Conservation (phyloP, 345 rosid species). For the Populus alba region DNA sequence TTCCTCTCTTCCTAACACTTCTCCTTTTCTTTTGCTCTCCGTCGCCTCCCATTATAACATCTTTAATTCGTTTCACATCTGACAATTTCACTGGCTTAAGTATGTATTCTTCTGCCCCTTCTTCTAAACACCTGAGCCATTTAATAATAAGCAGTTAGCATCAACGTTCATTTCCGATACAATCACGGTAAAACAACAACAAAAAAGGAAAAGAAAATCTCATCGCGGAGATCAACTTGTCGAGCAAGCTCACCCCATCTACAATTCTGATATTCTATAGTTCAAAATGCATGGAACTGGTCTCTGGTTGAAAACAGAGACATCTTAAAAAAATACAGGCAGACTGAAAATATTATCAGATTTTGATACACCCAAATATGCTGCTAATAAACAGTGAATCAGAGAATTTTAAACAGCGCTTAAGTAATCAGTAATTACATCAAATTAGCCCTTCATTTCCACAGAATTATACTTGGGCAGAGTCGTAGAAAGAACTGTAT, state of each 20-base stretch:
- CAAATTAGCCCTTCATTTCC: background rate
- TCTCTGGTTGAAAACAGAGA: background rate
- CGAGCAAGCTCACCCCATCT: background rate
- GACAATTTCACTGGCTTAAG: constrained; percentile 78
- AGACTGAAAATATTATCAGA: too few species aligned
- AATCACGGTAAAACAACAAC: too few species aligned
- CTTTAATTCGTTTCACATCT: constrained; percentile 65
- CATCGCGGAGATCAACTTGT: background rate
- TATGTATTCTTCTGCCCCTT: constrained; percentile 88
- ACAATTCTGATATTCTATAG: background rate
- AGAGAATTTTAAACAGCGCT: background rate
- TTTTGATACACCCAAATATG: background rate
- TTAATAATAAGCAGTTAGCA: background rate
- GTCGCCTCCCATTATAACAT: constrained; percentile 48
- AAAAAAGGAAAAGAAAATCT: too few species aligned
- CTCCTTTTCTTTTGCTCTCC: constrained; percentile 25
- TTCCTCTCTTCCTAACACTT: constrained; percentile 41
- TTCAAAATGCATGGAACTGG: background rate
- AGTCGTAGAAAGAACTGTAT: background rate
- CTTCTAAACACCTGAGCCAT: constrained; percentile 67
- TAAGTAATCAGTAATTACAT: background rate
- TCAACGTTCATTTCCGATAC: background rate
- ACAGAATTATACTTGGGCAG: background rate
- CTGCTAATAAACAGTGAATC: background rate
- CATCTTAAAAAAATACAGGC: too few species aligned